Conservation (phyloP, 495 filamentous ascomycete genomes). For the Filosporella fistucella region DNA sequence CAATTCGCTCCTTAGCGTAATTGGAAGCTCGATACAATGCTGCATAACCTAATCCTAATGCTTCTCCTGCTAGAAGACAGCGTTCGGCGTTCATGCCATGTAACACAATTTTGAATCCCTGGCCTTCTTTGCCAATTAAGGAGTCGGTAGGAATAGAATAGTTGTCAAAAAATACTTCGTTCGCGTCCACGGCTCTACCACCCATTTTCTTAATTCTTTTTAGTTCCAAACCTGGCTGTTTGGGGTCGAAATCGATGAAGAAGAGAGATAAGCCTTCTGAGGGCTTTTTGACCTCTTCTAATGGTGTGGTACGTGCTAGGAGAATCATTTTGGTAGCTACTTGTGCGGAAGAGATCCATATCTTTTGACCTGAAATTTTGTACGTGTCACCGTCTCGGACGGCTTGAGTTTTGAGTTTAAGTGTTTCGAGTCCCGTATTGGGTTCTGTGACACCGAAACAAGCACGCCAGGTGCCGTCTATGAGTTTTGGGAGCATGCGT, state of each 20-base stretch:
- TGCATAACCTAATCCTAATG: slow-evolving; percentile 70
- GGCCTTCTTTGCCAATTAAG: slow-evolving; percentile 62
- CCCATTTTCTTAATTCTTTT: slow-evolving; percentile 79
- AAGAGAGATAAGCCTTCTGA: slow-evolving; percentile 71
- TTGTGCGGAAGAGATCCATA: slow-evolving; percentile 79
- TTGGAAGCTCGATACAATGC: slow-evolving; percentile 59
- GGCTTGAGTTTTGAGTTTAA: slow-evolving; percentile 60
- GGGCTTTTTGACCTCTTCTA: slow-evolving; percentile 59
- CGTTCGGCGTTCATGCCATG: slow-evolving; percentile 85
- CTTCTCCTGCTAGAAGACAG: slow-evolving; percentile 72
- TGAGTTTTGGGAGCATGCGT: slow-evolving; percentile 61
- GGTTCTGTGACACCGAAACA: slow-evolving; percentile 72
- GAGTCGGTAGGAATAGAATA: slow-evolving; percentile 57
- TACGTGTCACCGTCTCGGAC: slow-evolving; percentile 47
- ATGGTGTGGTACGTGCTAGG: slow-evolving; percentile 66
- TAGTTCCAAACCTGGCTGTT: slow-evolving; percentile 53
- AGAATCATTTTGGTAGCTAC: slow-evolving; percentile 75
- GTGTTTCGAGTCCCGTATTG: slow-evolving; percentile 71
- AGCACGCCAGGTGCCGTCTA: slow-evolving; percentile 60
- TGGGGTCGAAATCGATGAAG: slow-evolving; percentile 66
- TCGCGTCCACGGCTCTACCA: slow-evolving; percentile 72
- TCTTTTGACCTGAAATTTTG: slow-evolving; percentile 69
- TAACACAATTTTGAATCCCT: slow-evolving; percentile 72
- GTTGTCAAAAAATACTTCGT: slow-evolving; percentile 79
- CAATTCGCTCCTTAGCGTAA: slow-evolving; percentile 64